phyloP scores from a whole-genome alignment of 2,329 filamentous ascomycete species.

The Rhynchosporium graminicola region DNA sequence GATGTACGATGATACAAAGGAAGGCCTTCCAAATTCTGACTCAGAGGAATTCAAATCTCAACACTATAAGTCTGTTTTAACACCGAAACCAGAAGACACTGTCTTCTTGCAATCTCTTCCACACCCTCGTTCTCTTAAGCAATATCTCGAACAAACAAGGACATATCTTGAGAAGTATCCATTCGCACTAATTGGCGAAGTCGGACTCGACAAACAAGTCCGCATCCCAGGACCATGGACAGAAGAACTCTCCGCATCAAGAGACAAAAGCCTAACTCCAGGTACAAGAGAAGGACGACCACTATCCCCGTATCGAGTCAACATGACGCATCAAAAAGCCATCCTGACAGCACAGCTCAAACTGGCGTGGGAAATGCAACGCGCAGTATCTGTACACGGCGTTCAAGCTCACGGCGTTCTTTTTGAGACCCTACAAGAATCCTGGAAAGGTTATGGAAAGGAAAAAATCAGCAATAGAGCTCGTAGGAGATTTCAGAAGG shows the following conservation, averaged over 20 bases:
- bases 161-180: constrained; percentile 58
- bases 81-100: constrained; percentile 52
- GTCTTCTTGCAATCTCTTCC: constrained; percentile 54
- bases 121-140: constrained; percentile 59
- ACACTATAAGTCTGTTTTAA: constrained; percentile 70
- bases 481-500: constrained; percentile 51
- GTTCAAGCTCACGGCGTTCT: constrained; percentile 58
- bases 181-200: constrained; percentile 70
- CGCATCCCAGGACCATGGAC: constrained; percentile 66
- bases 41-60: constrained; percentile 45
- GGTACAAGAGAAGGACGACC: constrained; percentile 70
- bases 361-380: constrained; percentile 68
- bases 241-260: constrained; percentile 42
- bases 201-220: constrained; percentile 77
- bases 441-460: constrained; percentile 72
- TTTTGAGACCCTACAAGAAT: constrained; percentile 62
- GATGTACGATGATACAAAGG: constrained; percentile 62
- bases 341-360: constrained; percentile 69
- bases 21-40: constrained; percentile 18
- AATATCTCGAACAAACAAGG: constrained; percentile 58
- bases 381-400: constrained; percentile 78
- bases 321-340: constrained; percentile 66
- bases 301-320: constrained; percentile 68
- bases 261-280: constrained; percentile 58
- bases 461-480: constrained; percentile 61